phyloP scores from a whole-genome alignment of 352 stramenopile genomes.

The Blastocystis sp. region DNA sequence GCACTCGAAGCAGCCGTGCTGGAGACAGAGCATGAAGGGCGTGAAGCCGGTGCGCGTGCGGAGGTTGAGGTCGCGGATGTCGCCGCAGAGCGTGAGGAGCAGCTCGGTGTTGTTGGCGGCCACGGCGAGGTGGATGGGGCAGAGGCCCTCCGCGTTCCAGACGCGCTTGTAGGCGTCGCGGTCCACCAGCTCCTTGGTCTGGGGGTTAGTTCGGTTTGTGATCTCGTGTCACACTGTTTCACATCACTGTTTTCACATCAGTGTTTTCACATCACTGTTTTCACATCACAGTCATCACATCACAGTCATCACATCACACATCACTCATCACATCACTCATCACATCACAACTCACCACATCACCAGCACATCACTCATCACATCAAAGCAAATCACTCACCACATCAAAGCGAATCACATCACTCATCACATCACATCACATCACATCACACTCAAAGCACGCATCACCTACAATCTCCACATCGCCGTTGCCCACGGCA shows the following conservation, averaged over 20 bases:
- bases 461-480: conserved; percentile 47
- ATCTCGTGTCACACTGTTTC: too few species aligned
- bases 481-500: conserved; percentile 17
- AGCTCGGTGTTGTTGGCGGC: conserved; percentile 6
- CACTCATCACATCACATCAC: neutral
- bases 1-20: conserved; percentile 11
- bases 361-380: neutral
- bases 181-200: conserved; percentile 21
- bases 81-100: neutral
- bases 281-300: too few species aligned
- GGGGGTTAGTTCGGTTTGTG: neutral
- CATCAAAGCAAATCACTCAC: neutral
- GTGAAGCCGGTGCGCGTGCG: conserved; percentile 1
- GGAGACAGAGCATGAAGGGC: neutral
- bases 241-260: too few species aligned
- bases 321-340: neutral
- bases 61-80: conserved; percentile 1
- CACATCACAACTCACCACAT: neutral
- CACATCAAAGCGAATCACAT: too few species aligned
- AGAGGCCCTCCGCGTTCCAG: conserved; percentile 62
- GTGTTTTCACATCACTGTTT: too few species aligned
- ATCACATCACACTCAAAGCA: neutral
- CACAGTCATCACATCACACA: too few species aligned
- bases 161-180: conserved; percentile 30
- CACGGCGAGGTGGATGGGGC: conserved; percentile 59